phyloP scores from a whole-genome alignment of 2,329 filamentous ascomycete species.

The Tolypocladium album region DNA sequence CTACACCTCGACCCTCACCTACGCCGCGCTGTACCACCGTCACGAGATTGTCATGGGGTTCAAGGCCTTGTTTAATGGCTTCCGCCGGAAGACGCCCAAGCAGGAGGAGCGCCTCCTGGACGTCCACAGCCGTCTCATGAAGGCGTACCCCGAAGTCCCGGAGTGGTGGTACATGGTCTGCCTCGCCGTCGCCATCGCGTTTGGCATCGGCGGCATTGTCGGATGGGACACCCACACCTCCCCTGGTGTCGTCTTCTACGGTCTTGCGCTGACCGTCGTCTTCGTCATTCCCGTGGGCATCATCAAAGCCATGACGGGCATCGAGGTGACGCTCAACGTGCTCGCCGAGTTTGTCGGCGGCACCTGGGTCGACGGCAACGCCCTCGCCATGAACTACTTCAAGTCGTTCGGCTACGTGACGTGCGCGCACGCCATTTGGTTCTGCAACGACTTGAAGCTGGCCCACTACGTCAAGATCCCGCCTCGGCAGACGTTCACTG shows the following conservation, averaged over 20 bases:
- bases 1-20: slow-evolving; percentile 40
- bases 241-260: slow-evolving; percentile 39
- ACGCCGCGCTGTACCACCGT: slow-evolving; percentile 40
- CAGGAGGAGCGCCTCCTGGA: slow-evolving; percentile 28
- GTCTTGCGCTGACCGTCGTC: slow-evolving; percentile 35
- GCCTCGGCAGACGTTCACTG: slow-evolving; percentile 46
- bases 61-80: slow-evolving; percentile 32
- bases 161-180: slow-evolving; percentile 43
- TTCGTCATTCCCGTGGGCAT: slow-evolving; percentile 43
- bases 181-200: slow-evolving; percentile 30
- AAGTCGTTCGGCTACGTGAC: slow-evolving; percentile 41
- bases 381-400: slow-evolving; percentile 43
- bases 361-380: slow-evolving; percentile 37
- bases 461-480: slow-evolving; percentile 51
- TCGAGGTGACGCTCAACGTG: slow-evolving; percentile 41
- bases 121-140: slow-evolving; percentile 38
- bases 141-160: slow-evolving; percentile 34
- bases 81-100: slow-evolving; percentile 25
- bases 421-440: slow-evolving; percentile 39
- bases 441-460: slow-evolving; percentile 37
- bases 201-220: slow-evolving; percentile 35
- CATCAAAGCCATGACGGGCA: slow-evolving; percentile 41
- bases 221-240: slow-evolving; percentile 40
- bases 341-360: slow-evolving; percentile 43
- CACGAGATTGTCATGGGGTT: slow-evolving; percentile 39